phyloP scores from a whole-genome alignment of 1,139 yeast species.

The Debaryomyces nepalensis region DNA sequence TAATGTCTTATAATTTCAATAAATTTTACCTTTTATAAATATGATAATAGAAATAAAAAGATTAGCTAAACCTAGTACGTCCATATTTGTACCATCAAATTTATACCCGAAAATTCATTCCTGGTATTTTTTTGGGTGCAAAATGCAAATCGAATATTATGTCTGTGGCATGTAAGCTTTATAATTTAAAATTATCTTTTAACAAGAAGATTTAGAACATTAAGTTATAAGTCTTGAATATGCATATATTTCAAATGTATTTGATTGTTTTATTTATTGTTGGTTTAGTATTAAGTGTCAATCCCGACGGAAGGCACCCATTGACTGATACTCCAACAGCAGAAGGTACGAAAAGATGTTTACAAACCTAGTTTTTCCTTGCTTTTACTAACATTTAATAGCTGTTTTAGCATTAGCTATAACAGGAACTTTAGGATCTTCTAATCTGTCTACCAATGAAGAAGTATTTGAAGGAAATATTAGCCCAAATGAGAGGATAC shows the following conservation, averaged over 20 bases:
- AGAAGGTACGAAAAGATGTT: constrained; percentile 4
- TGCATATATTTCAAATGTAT: constrained; percentile 8
- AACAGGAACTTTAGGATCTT: not conserved
- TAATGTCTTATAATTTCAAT: no score
- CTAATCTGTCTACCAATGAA: constrained; percentile 1
- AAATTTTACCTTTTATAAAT: no score
- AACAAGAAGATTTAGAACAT: not conserved
- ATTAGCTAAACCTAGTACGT: no score
- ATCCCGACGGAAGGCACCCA: not conserved
- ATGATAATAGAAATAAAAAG: no score
- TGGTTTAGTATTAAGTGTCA: not conserved
- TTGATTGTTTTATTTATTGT: constrained; percentile 5
- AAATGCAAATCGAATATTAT: not conserved
- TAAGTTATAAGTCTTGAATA: not conserved
- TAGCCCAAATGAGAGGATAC: constrained; percentile 15
- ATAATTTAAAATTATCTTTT: not conserved
- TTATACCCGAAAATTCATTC: not conserved
- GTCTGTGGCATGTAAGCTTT: not conserved
- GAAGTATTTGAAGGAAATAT: not conserved
- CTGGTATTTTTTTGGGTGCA: constrained; percentile 5
- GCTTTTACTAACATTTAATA: not conserved
- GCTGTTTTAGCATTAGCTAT: not conserved
- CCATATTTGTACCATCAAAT: no score
- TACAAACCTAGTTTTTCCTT: constrained; percentile 5
- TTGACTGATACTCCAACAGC: not conserved